These are phyloP conservation scores for Daphne laureola DNA, from an alignment of 441 rosid genomes.

Conservation along the genomic window DNA sequence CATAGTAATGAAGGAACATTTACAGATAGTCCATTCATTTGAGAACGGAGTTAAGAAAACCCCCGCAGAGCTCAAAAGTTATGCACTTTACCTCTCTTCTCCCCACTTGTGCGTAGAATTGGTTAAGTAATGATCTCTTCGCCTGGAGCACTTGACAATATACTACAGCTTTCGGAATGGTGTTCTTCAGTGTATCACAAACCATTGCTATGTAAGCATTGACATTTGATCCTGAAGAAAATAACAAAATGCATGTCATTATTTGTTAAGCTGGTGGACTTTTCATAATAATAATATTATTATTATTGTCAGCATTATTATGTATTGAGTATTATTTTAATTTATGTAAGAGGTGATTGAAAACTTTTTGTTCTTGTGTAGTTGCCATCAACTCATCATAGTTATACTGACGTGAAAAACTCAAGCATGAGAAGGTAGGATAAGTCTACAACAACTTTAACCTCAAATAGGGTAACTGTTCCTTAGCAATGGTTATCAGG, in stretches of 20 bases:
- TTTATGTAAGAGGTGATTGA: neutral
- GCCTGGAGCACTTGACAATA: slow-evolving; percentile 96
- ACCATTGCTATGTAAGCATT: slow-evolving; percentile 86
- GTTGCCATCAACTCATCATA: no score
- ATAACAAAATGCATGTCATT: slow-evolving; percentile 6
- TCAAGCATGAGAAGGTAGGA: no score
- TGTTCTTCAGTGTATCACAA: slow-evolving; percentile 74
- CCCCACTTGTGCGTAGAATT: slow-evolving; percentile 84
- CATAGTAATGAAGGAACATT: no score
- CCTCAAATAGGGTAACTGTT: no score
- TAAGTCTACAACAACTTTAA: no score
- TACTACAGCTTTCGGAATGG: slow-evolving; percentile 97
- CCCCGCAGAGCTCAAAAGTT: neutral
- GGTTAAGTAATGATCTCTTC: slow-evolving; percentile 78
- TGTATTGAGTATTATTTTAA: no score
- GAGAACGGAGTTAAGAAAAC: neutral
- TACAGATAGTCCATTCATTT: no score
- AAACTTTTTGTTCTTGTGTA: no score
- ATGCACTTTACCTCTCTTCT: slow-evolving; percentile 70
- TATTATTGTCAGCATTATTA: no score
- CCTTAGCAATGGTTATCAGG: no score
- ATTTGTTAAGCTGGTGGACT: no score
- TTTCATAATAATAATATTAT: neutral
- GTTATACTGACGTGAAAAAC: no score
- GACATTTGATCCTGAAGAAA: slow-evolving; percentile 79